Percentiles rank a stretch among this genome's conserved stretches.
These are phyloP conservation scores for Exophiala lecanii-corni DNA, from an alignment of 2,329 filamentous ascomycete species.

Conservation along the genomic window DNA sequence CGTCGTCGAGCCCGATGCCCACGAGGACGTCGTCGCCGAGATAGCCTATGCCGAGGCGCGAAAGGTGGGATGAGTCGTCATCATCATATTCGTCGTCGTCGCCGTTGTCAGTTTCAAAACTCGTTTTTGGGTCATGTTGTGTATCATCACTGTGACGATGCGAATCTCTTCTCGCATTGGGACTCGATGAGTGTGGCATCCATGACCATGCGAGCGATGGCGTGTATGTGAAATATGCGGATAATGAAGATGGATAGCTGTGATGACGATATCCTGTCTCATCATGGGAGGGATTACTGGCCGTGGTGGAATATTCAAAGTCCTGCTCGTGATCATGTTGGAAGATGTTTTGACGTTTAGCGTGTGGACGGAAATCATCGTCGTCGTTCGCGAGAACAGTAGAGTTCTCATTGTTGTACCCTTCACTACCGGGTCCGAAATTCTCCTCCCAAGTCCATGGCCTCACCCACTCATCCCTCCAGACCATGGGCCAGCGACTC, in stretches of 20 bases:
- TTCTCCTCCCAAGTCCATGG: constrained; percentile 34
- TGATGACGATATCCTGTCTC: too few species aligned
- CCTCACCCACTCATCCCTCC: constrained; percentile 34
- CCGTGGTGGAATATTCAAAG: constrained; percentile 17
- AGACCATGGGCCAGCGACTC: constrained; percentile 32
- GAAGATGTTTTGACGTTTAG: too few species aligned
- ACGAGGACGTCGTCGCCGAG: constrained; percentile 39
- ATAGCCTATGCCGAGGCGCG: constrained; percentile 33
- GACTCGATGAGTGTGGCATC: constrained; percentile 14
- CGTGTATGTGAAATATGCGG: constrained; percentile 36
- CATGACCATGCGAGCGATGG: constrained; percentile 37
- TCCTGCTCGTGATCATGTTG: background rate
- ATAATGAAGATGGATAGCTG: too few species aligned
- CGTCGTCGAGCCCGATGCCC: constrained; percentile 37
- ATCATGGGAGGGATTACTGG: too few species aligned
- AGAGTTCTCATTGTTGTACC: too few species aligned
- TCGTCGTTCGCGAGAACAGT: too few species aligned
- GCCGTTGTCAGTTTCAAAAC: too few species aligned
- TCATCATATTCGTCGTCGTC: constrained; percentile 10
- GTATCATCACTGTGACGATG: too few species aligned
- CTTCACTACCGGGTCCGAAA: too few species aligned
- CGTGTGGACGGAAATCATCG: too few species aligned
- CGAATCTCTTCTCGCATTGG: too few species aligned
- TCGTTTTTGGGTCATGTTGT: too few species aligned
- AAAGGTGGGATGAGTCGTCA: constrained; percentile 29